Base-by-base conservation (phyloP, 768 basidiomycete genomes). In the Coprinopsis strossmayeri region DNA sequence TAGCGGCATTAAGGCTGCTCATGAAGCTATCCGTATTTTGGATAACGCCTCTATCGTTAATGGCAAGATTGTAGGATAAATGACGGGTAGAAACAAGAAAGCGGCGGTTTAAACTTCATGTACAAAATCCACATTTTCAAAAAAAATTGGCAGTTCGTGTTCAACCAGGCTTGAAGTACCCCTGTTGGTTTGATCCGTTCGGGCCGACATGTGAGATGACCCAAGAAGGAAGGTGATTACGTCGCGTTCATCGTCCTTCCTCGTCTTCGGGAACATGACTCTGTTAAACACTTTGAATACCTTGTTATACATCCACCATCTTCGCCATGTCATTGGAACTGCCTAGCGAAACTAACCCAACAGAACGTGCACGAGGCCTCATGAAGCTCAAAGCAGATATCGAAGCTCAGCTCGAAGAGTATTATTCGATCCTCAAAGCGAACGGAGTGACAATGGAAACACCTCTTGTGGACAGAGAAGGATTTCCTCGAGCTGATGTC, bases 401-500 rank as follows among this genome's bases (percentile, higher is more conserved):
- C 56, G 87, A 94, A 62, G 69, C 71, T 25, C 81, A 90, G 56
- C 76, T 94, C 45, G 72, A 77, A 46, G 65, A 69, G 9, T 81
- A 89, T 45, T 64, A 77, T 30, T 67, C 77, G 35, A 73, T 90
- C 47, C 78, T 91, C 55, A 69, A 72, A 57, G 68, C 74, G 43
- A 86, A 90, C 57, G 66, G 74, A 34, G 76, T 76, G 26, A 81
- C 76, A 1, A 78, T 91, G 71, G 66, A 78, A 21, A 78, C 86
- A 0, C 81, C 89, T 0, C 78, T 97, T 27, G 78, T 96, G 40
- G 92, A 96, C 60, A 53, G 70, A 0, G 88, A 96, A 45, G 95
- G 95, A 5, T 97, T 91, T 64, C 94, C 94, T 1, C 77, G 91
- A 12, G 81, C 79, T 12, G 87, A 95, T 65, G 77, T 97, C 53